A percentile compares a stretch with the other conserved stretches of the same genome.
phyloP scores from a whole-genome alignment of 768 basidiomycete genomes.

The Psilocybe sp. region DNA sequence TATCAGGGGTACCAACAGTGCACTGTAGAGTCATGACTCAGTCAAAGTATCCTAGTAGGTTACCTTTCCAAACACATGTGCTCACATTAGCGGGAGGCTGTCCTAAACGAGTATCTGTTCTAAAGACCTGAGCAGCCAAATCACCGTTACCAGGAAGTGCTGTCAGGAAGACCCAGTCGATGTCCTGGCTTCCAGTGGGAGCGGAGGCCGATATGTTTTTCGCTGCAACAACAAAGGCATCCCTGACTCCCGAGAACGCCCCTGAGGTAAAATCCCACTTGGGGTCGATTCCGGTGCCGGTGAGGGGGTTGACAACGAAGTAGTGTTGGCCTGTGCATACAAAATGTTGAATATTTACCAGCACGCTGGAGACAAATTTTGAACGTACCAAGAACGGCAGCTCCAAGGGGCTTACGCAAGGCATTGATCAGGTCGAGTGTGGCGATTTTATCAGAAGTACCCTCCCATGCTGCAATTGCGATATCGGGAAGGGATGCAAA shows the following conservation, averaged over 20 bases:
- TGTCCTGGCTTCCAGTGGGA: slow-evolving; percentile 33
- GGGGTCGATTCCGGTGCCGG: slow-evolving; percentile 36
- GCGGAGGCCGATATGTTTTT: slow-evolving; percentile 34
- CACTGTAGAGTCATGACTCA: slow-evolving; percentile 20
- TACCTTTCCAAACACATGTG: neutral
- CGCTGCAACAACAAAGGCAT: slow-evolving; percentile 40
- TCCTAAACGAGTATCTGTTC: slow-evolving; percentile 47
- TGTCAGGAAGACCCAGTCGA: slow-evolving; percentile 50
- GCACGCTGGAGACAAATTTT: neutral
- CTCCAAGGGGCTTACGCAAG: slow-evolving; percentile 9
- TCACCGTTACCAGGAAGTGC: slow-evolving; percentile 32
- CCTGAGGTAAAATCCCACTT: slow-evolving; percentile 51
- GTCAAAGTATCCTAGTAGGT: neutral
- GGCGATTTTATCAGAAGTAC: slow-evolving; percentile 16
- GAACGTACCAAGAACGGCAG: slow-evolving; percentile 28
- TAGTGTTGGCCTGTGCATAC: slow-evolving; percentile 40
- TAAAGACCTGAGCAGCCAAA: slow-evolving; percentile 45
- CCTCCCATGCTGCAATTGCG: slow-evolving; percentile 16
- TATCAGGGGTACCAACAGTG: slow-evolving; percentile 30
- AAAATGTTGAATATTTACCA: neutral
- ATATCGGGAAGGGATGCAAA: slow-evolving; percentile 26
- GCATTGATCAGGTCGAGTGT: slow-evolving; percentile 14
- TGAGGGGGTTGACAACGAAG: slow-evolving; percentile 46
- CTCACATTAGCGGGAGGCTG: slow-evolving; percentile 46
- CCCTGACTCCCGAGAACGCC: slow-evolving; percentile 28